A percentile compares a stretch with the other conserved stretches of the same genome.
Conservation (phyloP, 2,329 filamentous ascomycete species). For the Leptographium lundbergii region DNA sequence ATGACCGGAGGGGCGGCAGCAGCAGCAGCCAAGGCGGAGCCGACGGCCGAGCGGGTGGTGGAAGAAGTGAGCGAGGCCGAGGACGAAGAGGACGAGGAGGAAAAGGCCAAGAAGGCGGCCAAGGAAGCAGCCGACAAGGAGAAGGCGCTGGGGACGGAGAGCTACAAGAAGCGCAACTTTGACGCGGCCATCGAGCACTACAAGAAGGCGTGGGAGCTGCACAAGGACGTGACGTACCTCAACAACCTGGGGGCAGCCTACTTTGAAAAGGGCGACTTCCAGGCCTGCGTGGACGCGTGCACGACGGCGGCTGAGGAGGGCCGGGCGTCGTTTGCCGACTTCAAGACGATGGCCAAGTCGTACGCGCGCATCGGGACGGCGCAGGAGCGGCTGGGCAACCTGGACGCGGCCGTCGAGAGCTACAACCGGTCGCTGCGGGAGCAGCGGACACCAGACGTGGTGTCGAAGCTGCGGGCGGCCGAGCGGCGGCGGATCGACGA, state of each 20-base stretch:
- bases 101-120: conserved; percentile 70
- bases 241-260: conserved; percentile 92
- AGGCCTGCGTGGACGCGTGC: conserved; percentile 76
- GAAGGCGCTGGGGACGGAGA: conserved; percentile 85
- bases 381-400: conserved; percentile 80
- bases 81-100: conserved; percentile 69
- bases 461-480: conserved; percentile 80
- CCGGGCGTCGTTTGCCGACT: conserved; percentile 80
- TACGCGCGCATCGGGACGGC: conserved; percentile 90
- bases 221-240: conserved; percentile 95
- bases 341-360: conserved; percentile 98
- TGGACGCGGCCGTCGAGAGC: conserved; percentile 68
- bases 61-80: conserved; percentile 42
- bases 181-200: conserved; percentile 93
- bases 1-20: conserved; percentile 42
- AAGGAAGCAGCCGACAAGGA: conserved; percentile 90
- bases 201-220: conserved; percentile 80
- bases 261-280: conserved; percentile 92
- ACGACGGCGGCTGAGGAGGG: conserved; percentile 83
- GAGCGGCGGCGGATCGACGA: conserved; percentile 75
- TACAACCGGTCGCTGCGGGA: conserved; percentile 93
- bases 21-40: background rate
- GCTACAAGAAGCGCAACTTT: conserved; percentile 97
- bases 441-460: conserved; percentile 87
- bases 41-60: conserved; percentile 32